phyloP scores from a whole-genome alignment of 305 asterid species.

The Fraxinus albicans region DNA sequence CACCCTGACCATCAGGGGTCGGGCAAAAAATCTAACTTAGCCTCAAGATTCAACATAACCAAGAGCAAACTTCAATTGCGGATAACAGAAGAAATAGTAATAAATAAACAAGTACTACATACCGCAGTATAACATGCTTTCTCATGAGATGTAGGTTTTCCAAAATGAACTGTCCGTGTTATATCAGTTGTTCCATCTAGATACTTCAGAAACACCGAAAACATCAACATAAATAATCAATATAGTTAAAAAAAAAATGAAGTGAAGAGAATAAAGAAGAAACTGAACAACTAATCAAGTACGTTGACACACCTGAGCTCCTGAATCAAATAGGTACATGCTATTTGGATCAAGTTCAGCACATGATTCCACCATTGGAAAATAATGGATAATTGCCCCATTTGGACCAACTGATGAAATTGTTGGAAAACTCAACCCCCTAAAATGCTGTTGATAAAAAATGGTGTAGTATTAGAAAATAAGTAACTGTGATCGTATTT shows the following conservation, averaged over 20 bases:
- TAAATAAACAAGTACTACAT: slow-evolving; percentile 31
- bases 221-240: slow-evolving; percentile 24
- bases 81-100: not conserved
- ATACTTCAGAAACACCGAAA: slow-evolving; percentile 53
- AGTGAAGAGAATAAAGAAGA: not conserved
- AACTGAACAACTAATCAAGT: not conserved
- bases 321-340: slow-evolving; percentile 90
- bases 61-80: not conserved
- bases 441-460: slow-evolving; percentile 58
- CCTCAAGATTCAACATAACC: not conserved
- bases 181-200: slow-evolving; percentile 98
- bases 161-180: slow-evolving; percentile 93
- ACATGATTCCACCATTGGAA: slow-evolving; percentile 73
- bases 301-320: slow-evolving; percentile 76
- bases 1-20: not conserved
- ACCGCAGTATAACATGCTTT: slow-evolving; percentile 94
- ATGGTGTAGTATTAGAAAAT: not conserved
- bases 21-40: not conserved
- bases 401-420: slow-evolving; percentile 97
- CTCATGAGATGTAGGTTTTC: slow-evolving; percentile 88
- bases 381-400: slow-evolving; percentile 88
- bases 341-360: slow-evolving; percentile 83
- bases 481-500: not conserved
- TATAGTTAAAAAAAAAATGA: slow-evolving; percentile 5
- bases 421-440: slow-evolving; percentile 95